phyloP scores from a whole-genome alignment of 208 protist genomes.

The Trypanosoma boissoni region DNA sequence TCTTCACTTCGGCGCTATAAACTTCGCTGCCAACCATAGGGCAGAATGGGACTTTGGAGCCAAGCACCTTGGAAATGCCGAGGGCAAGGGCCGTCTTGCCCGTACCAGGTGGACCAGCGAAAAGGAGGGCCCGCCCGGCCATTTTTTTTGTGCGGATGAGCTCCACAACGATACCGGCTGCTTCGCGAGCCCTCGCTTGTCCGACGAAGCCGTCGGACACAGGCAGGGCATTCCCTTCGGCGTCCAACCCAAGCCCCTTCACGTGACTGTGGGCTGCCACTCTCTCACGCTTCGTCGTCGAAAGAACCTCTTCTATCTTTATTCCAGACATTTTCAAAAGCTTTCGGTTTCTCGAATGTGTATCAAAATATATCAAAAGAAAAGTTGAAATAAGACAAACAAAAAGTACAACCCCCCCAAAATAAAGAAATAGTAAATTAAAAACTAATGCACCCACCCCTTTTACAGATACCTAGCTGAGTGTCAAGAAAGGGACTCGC shows the following conservation, averaged over 20 bases:
- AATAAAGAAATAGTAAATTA: constrained; percentile 3
- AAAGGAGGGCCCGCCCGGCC: constrained; percentile 99
- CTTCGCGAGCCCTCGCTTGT: constrained; percentile 97
- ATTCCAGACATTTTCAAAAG: constrained; percentile 73
- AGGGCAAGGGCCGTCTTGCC: constrained; percentile 98
- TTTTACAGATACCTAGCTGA: background rate
- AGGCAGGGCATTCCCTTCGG: constrained; percentile 85
- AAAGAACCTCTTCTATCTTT: constrained; percentile 96
- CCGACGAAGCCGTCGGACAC: constrained; percentile 97
- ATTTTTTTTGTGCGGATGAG: constrained; percentile 99
- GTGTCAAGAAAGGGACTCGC: background rate
- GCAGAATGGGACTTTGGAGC: constrained; percentile 99
- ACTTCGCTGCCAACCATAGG: constrained; percentile 99
- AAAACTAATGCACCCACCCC: constrained; percentile 11
- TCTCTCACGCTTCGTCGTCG: constrained; percentile 94
- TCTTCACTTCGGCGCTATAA: constrained; percentile 99
- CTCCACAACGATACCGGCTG: constrained; percentile 97
- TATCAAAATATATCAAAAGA: background rate
- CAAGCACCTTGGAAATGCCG: constrained; percentile 98
- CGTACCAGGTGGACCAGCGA: constrained; percentile 99
- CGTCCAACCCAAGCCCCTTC: constrained; percentile 97
- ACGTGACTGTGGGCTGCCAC: constrained; percentile 99
- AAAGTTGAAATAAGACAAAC: background rate
- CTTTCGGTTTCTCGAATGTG: background rate
- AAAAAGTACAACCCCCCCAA: background rate